phyloP scores from a whole-genome alignment of 1,139 yeast genomes.

The Magnusiomyces fungicola region DNA sequence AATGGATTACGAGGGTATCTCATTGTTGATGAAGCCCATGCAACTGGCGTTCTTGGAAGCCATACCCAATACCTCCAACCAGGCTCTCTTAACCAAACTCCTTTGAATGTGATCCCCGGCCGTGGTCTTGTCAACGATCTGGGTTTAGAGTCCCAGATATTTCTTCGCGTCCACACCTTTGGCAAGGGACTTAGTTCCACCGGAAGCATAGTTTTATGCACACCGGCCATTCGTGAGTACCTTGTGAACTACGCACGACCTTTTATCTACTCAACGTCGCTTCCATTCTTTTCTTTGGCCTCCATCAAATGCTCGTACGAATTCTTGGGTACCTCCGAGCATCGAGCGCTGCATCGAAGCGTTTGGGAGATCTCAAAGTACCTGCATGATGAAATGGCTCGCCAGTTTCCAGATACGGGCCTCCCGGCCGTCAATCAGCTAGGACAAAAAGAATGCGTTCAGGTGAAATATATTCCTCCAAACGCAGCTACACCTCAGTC shows the following conservation, averaged over 20 bases:
- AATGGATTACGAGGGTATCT: no score
- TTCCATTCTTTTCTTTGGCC: slow-evolving; percentile 18
- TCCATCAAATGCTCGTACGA: slow-evolving; percentile 20
- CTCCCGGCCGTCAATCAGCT: no score
- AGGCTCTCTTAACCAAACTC: no score
- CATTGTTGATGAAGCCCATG: slow-evolving; percentile 28
- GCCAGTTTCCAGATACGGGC: not conserved
- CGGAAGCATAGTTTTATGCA: slow-evolving; percentile 25
- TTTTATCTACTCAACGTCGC: slow-evolving; percentile 25
- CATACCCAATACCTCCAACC: no score
- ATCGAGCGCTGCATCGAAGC: not conserved
- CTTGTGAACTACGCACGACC: slow-evolving; percentile 27
- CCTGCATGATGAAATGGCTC: not conserved
- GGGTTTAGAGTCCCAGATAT: slow-evolving; percentile 19
- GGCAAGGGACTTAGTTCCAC: slow-evolving; percentile 27
- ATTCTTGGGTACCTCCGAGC: slow-evolving; percentile 9
- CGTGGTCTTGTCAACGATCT: slow-evolving; percentile 21
- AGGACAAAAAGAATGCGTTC: not conserved
- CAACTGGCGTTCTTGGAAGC: slow-evolving; percentile 25
- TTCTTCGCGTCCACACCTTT: slow-evolving; percentile 25
- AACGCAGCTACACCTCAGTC: slow-evolving; percentile 3
- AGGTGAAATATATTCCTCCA: not conserved
- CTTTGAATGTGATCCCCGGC: slow-evolving; percentile 17
- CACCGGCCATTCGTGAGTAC: slow-evolving; percentile 17
- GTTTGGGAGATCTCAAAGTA: not conserved